Conservation (phyloP, 78 protist genomes). For the Dictyostelium citrinum region DNA sequence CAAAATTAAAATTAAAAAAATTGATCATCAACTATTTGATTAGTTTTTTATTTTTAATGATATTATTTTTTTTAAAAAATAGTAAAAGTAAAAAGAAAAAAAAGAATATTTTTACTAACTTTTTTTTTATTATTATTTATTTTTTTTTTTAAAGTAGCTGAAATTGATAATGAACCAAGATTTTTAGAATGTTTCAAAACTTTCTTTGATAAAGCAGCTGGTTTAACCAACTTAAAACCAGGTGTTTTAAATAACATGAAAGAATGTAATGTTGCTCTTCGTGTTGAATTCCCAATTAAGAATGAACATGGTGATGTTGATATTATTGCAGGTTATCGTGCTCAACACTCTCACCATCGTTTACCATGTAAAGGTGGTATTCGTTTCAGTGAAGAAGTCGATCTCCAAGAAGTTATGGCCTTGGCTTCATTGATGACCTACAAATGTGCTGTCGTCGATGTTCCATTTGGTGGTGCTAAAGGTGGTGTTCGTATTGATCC, state of each 20-base stretch:
- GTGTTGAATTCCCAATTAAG: slow-evolving; percentile 84
- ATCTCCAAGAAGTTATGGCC: slow-evolving; percentile 93
- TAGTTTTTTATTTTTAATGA: not conserved
- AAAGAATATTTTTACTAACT: not conserved
- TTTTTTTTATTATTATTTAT: not conserved
- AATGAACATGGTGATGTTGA: slow-evolving; percentile 73
- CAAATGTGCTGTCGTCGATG: slow-evolving; percentile 95
- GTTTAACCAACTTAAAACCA: slow-evolving; percentile 73
- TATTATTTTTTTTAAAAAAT: no score
- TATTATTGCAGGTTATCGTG: slow-evolving; percentile 88
- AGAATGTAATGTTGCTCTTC: slow-evolving; percentile 67
- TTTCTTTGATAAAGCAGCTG: slow-evolving; percentile 86
- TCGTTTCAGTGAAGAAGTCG: slow-evolving; percentile 83
- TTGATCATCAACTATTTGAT: not conserved
- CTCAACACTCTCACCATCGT: slow-evolving; percentile 94
- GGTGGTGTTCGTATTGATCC: slow-evolving; percentile 95
- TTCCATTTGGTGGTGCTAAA: slow-evolving; percentile 96
- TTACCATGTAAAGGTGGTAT: slow-evolving; percentile 95
- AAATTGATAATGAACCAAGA: slow-evolving; percentile 81
- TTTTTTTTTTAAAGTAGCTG: not conserved
- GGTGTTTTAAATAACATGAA: slow-evolving; percentile 83
- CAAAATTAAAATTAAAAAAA: not conserved
- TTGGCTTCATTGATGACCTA: slow-evolving; percentile 92
- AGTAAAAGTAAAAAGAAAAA: no score
- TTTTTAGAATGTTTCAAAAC: slow-evolving; percentile 79